Evolutionary conservation across 805 yeast genomes (phyloP).

Genomic region (Ogataea salicorniae): DNA sequence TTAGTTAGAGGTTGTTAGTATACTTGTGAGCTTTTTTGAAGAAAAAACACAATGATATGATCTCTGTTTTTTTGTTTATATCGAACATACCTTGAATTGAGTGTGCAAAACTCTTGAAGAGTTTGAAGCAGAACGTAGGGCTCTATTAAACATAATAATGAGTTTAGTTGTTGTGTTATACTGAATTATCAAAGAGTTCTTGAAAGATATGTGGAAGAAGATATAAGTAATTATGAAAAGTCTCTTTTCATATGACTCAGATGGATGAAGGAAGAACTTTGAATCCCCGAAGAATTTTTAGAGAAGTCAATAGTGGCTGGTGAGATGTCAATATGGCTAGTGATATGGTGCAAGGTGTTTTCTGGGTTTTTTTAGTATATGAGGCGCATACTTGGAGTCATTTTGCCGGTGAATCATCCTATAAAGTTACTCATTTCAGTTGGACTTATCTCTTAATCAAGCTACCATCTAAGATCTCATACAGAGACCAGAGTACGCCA

Average conservation of each 20-base stretch:
- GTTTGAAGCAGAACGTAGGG: conserved; percentile 1
- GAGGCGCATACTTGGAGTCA: no score
- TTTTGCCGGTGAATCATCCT: no score
- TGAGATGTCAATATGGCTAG: no score
- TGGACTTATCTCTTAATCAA: background rate
- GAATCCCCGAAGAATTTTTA: background rate
- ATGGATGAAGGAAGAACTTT: background rate
- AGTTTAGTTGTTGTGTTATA: background rate
- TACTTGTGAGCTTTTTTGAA: background rate
- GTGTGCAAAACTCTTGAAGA: background rate
- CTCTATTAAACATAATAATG: conserved; percentile 7
- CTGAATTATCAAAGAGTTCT: background rate
- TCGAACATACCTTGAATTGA: conserved; percentile 10
- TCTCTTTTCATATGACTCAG: no score
- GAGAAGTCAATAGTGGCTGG: no score
- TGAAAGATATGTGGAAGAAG: background rate
- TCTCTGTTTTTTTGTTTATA: no score
- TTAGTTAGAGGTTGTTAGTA: background rate
- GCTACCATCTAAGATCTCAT: background rate
- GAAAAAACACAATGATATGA: background rate
- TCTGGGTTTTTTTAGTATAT: no score
- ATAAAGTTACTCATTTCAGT: no score
- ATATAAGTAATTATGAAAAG: background rate
- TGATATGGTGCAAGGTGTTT: no score
- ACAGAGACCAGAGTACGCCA: no score